Base-by-base conservation (phyloP, 176 grass and related monocot species). In the Juncus effusus region DNA sequence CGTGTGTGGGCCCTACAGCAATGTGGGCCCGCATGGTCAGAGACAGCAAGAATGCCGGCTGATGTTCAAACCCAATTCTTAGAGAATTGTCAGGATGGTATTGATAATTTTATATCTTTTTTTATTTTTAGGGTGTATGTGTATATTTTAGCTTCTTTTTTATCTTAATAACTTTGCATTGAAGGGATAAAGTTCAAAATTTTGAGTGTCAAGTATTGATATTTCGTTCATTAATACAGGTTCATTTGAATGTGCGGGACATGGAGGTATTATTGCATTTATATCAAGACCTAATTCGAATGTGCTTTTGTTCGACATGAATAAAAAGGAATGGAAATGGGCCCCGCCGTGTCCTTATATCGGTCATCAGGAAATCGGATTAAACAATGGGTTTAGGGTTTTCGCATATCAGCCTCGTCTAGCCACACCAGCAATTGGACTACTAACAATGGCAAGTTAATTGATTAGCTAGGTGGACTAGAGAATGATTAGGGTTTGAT, bases 341-440 rank as follows among this genome's bases (percentile, higher is more conserved):
- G 85, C 94, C 0, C 88, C 85, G 58, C 66, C 82, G 2, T 89
- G 94, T 64, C 85, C 77, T 6, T 89, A 83, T 77, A 55, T 68
- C 0, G 75, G 59, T 3, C 60, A 77, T 50, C 75, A 42, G 49
- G 62, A 12, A 1, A 67, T 38, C 35, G 7, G 16, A 4, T 45
- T 53, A 2, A 66, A 41, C 6, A 51, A 54, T 2, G 87, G 81
- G 47, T 82, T 97, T 37, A 83, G 81, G 12, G 78, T 90, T 37
- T 82, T 97, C 61, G 83, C 94, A 0, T 97, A 84, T 58, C 82
- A 84, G 65, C 94, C 94, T 16, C 82, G 88, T 13, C 85, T 97
- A 10, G 88, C 94, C 40, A 92, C 88, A 40, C 94, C 94, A 45
- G 85, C 88, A 72, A 97, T 97, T 19, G 87, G 87, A 35, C 92